Evolutionary conservation across 2,329 filamentous ascomycete species (phyloP).

Genomic region (Fusarium sp.): DNA sequence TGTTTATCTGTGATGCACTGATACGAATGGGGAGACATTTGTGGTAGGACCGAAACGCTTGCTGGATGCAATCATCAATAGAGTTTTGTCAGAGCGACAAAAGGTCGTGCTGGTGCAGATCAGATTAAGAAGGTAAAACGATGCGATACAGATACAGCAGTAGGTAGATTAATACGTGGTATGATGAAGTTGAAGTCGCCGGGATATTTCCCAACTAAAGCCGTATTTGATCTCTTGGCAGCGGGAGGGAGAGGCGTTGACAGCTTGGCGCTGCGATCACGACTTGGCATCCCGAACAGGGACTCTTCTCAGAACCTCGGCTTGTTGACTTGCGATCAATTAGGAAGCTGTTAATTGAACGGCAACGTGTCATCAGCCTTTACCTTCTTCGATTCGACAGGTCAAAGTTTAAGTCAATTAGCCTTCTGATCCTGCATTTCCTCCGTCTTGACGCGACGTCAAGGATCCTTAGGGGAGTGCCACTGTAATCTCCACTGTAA

Average conservation of each 20-base stretch:
- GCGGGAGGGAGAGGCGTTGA: background rate
- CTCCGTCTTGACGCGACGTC: background rate
- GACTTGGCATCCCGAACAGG: slow-evolving; percentile 13
- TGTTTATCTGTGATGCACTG: slow-evolving; percentile 6
- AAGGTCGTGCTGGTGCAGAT: background rate
- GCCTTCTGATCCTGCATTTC: background rate
- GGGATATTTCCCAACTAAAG: slow-evolving; percentile 14
- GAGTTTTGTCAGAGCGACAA: slow-evolving; percentile 15
- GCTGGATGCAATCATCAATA: slow-evolving; percentile 13
- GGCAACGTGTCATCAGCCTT: background rate
- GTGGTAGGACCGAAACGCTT: background rate
- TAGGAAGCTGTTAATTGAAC: background rate
- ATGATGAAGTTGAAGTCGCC: background rate
- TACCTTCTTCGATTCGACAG: background rate
- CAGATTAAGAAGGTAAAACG: background rate
- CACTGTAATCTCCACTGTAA: background rate
- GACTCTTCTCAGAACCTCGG: no score
- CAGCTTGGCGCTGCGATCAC: slow-evolving; percentile 18
- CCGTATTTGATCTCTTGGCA: slow-evolving; percentile 27
- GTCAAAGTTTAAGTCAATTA: background rate
- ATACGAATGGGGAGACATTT: background rate
- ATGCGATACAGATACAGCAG: background rate
- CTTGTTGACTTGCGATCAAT: background rate
- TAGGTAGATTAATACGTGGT: background rate
- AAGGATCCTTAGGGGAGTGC: background rate